These are phyloP conservation scores for Liriodendron chinense DNA, from an alignment of 164 flowering plant species.

Conservation along the genomic window DNA sequence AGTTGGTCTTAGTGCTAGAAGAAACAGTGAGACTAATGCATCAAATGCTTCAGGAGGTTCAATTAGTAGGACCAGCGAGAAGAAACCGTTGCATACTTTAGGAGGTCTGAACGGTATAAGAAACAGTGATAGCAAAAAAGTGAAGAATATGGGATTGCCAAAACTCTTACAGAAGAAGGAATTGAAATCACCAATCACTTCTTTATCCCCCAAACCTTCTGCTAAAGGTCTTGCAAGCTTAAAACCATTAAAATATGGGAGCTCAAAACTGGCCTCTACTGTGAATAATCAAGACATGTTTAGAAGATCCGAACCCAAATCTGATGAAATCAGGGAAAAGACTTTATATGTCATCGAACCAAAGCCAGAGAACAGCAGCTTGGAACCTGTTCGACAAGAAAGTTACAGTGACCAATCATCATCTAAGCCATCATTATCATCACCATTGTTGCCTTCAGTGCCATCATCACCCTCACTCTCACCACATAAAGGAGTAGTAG, in stretches of 20 bases:
- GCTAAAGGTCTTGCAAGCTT: slow-evolving; percentile 26
- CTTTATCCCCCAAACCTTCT: slow-evolving; percentile 33
- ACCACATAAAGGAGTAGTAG: slow-evolving; percentile 15
- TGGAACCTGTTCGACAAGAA: slow-evolving; percentile 1
- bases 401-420: not conserved
- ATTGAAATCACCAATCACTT: slow-evolving; percentile 17
- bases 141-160: slow-evolving; percentile 10
- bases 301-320: slow-evolving; percentile 12
- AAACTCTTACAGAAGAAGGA: slow-evolving; percentile 29
- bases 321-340: slow-evolving; percentile 34
- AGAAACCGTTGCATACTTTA: not conserved
- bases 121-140: slow-evolving; percentile 2
- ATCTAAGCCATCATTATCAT: slow-evolving; percentile 14
- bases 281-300: slow-evolving; percentile 22
- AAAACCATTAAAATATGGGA: slow-evolving; percentile 21
- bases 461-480: slow-evolving; percentile 10
- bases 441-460: slow-evolving; percentile 12
- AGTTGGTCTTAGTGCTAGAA: slow-evolving; percentile 4
- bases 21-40: not conserved
- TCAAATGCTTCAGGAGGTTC: not conserved
- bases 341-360: slow-evolving; percentile 35
- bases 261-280: slow-evolving; percentile 22
- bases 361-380: slow-evolving; percentile 20
- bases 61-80: slow-evolving; percentile 1
- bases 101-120: slow-evolving; percentile 2